A percentile compares a stretch with the other conserved stretches of the same genome.
phyloP scores from a whole-genome alignment of 2,329 filamentous ascomycete species.

The Ploettnerulaceae sp. region DNA sequence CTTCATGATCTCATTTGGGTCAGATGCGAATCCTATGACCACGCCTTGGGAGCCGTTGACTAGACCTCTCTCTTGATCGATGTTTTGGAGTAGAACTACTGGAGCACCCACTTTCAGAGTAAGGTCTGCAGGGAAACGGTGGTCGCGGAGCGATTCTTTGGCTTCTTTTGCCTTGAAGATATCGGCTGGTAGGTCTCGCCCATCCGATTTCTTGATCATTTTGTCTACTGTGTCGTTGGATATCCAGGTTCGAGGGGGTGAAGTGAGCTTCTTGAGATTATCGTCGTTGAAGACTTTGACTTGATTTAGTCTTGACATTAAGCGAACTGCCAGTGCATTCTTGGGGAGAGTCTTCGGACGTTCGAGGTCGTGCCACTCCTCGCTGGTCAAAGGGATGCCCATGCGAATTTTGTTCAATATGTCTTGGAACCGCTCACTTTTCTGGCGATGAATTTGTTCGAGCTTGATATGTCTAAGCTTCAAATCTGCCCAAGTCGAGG shows the following conservation, averaged over 20 bases:
- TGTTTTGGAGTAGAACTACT: constrained; percentile 27
- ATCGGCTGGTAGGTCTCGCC: too few species aligned
- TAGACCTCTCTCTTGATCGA: constrained; percentile 17
- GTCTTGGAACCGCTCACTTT: constrained; percentile 23
- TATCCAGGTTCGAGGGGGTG: constrained; percentile 14
- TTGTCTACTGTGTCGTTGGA: constrained; percentile 12
- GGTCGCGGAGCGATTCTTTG: constrained; percentile 15
- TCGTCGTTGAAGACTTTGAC: constrained; percentile 19
- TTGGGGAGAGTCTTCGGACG: constrained; percentile 10
- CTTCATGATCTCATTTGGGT: neutral
- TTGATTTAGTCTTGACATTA: constrained; percentile 23
- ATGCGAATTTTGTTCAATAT: constrained; percentile 30
- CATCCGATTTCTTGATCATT: neutral
- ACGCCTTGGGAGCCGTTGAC: constrained; percentile 31
- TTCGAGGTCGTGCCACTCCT: constrained; percentile 26
- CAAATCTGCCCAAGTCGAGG: constrained; percentile 24
- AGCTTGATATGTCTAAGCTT: constrained; percentile 24
- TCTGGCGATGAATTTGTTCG: constrained; percentile 31
- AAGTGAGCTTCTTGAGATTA: constrained; percentile 2
- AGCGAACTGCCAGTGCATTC: constrained; percentile 18
- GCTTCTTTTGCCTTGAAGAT: constrained; percentile 14
- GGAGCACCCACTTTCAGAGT: constrained; percentile 28
- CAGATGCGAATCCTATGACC: constrained; percentile 21
- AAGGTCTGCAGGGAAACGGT: constrained; percentile 19
- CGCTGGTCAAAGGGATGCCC: constrained; percentile 11